Evolutionary conservation across 139 green algal species (phyloP).

Genomic region (Chlamydomonas sp.): DNA sequence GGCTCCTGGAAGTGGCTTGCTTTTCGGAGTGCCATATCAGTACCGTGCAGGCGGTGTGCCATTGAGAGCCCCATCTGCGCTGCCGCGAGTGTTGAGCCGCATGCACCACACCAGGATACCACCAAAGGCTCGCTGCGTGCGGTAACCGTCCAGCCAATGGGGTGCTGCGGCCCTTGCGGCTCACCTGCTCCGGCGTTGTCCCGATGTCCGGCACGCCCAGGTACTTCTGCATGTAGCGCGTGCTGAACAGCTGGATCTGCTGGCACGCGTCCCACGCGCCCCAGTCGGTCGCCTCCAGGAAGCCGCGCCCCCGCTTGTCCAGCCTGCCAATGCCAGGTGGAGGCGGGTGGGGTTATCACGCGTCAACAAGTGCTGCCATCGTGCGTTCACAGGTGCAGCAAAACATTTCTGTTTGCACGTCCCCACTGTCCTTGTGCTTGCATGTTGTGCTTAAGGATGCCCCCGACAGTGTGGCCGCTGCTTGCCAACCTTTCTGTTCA

Average conservation of each 20-base stretch:
- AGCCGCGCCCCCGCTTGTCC: slow-evolving; percentile 36
- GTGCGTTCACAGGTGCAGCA: no score
- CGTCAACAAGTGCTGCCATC: not conserved
- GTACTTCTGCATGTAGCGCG: slow-evolving; percentile 51
- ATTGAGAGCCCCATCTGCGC: no score
- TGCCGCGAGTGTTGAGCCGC: no score
- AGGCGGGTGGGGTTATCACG: not conserved
- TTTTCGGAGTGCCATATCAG: not conserved
- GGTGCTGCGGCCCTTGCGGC: not conserved
- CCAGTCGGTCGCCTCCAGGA: slow-evolving; percentile 44
- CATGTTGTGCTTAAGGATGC: no score
- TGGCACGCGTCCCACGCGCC: slow-evolving; percentile 20
- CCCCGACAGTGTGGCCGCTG: no score
- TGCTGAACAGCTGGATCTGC: slow-evolving; percentile 43
- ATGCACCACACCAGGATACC: no score
- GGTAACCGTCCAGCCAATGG: no score
- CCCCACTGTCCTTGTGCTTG: no score
- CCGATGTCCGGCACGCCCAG: slow-evolving; percentile 48
- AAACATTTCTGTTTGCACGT: no score
- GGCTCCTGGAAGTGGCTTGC: not conserved
- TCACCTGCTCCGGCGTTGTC: slow-evolving; percentile 43
- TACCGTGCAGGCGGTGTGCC: not conserved
- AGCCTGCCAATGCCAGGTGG: slow-evolving; percentile 25
- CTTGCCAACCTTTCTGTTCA: not conserved
- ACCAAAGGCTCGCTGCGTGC: no score